Evolutionary conservation across 2,329 filamentous ascomycete genomes (phyloP), one percentile per base, ranked within the genome.

Genomic region (Neobulgaria alba): DNA sequence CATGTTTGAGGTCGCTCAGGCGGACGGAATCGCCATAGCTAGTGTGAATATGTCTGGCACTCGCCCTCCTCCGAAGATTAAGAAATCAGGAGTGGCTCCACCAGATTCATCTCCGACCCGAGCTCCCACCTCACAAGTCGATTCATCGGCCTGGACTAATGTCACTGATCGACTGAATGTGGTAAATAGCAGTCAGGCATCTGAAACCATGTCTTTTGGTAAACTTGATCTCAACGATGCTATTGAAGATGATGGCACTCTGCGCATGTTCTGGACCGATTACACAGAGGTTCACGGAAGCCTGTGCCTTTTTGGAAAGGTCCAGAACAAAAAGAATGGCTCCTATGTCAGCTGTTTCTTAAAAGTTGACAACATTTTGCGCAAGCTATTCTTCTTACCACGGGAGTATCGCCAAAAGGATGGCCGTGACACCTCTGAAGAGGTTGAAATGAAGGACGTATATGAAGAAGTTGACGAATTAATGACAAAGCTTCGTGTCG

Each of bases 241-340:
- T n/a, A 66, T 94, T n/a, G 90, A 96, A 61, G 79, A 85, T 48
- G 89, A 98, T 57, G 92, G 90, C 26, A 93, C 85, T 53, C 70
- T 98, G 20, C 82, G 82, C 52, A 87, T 98, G 68, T 98, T 95
- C 67, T 98, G 92, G 92, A 83, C 85, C 5, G 92, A 98, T 63
- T 98, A 95, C 57, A 87, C 83, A 1, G 92, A 98, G 59, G 70
- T 95, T 59, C 88, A 89, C 55, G 90, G 90, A 44, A 92, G 81
- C 52, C 68, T 98, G 8, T 96, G 88, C 61, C 73, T 98, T 9
- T 96, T 98, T 58, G 92, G 92, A 49, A 98, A 98, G 60, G 90
- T 95, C 17, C 79, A 88, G 55, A 88, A 95, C 66, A 95, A 89
- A 62, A 83, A 79, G 55, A 85, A 77, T 1, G 79, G 76, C 38